These are phyloP conservation scores for Olyra latifolia DNA, from an alignment of 176 grass and related monocot genomes.

Conservation along the genomic window DNA sequence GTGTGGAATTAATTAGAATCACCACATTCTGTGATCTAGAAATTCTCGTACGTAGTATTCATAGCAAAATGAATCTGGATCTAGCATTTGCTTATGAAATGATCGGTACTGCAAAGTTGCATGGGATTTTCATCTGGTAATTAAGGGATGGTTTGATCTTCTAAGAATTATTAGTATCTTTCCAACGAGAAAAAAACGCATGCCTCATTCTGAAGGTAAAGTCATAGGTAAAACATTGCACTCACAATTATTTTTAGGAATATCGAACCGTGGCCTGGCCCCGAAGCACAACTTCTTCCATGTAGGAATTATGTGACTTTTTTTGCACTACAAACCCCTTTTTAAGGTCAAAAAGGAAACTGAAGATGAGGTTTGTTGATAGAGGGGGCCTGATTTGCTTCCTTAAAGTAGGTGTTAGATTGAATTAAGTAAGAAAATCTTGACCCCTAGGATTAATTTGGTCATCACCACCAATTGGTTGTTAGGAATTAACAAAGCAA, in stretches of 20 bases:
- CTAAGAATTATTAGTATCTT: not conserved
- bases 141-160: not conserved
- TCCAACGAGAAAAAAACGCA: not conserved
- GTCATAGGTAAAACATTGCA: not conserved
- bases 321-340: slow-evolving; percentile 1
- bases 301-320: not conserved
- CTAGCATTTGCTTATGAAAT: not conserved
- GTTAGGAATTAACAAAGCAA: slow-evolving; percentile 40
- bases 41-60: not conserved
- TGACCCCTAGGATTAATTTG: slow-evolving; percentile 30
- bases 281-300: not conserved
- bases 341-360: not conserved
- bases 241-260: not conserved
- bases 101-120: not conserved
- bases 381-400: not conserved
- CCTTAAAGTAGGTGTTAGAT: slow-evolving; percentile 22
- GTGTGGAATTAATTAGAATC: not conserved
- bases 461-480: slow-evolving; percentile 24
- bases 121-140: not conserved
- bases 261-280: not conserved
- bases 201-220: not conserved
- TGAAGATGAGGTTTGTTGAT: slow-evolving; percentile 3
- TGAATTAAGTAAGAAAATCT: slow-evolving; percentile 28
- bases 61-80: not conserved
- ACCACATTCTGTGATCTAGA: not conserved